Base-by-base conservation (phyloP, 2,329 filamentous ascomycete genomes). In the Thermomyces lanuginosus region DNA sequence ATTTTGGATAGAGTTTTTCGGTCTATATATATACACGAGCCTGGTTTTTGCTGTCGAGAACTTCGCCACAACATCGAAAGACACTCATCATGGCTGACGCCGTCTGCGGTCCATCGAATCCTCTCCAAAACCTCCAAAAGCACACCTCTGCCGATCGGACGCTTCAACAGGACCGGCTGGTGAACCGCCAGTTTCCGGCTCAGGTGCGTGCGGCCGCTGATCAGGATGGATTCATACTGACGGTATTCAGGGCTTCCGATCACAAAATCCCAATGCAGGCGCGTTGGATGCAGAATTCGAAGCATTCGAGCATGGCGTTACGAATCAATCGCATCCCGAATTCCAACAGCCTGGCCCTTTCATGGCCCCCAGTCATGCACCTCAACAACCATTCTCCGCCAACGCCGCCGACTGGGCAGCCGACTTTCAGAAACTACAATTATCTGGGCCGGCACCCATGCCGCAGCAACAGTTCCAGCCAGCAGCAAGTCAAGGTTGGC, bases 71-170 rank as follows among this genome's bases (percentile, higher is more conserved):
- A 21, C n/a, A 4, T 27, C 10, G 11, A n/a, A 6, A 8, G 10
- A 11, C 24, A 21, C n/a, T 27, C 43, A 57, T 37, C 40, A 78
- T 78, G 73, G 61, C 68, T 27, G 72, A 78, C 43, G 63, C 66
- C 39, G 58, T 79, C 30, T 84, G 78, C 48, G 76, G 78, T 32
- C 76, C 77, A 10, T 78, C 77, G 8, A 82, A 78, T 51, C 66
- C 76, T 36, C 66, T 80, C 27, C 77, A 81, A 51, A 74, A 67
- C 43, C 70, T 83, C 46, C 67, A 76, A 42, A 72, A 76, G 41
- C 76, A 82, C 49, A 58, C 69, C 7, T 63, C 73, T 25, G 63
- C 69, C 35, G 76, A 83, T 46, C 63, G 74, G 29, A 72, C 72
- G 6, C 59, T 77, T 25, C 76, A 83, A 45, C 78, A 81, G 49